Evolutionary conservation across 1,284 basidiomycete species (phyloP), one percentile per base, ranked within the genome.

Genomic region (Marasmius sp.): DNA sequence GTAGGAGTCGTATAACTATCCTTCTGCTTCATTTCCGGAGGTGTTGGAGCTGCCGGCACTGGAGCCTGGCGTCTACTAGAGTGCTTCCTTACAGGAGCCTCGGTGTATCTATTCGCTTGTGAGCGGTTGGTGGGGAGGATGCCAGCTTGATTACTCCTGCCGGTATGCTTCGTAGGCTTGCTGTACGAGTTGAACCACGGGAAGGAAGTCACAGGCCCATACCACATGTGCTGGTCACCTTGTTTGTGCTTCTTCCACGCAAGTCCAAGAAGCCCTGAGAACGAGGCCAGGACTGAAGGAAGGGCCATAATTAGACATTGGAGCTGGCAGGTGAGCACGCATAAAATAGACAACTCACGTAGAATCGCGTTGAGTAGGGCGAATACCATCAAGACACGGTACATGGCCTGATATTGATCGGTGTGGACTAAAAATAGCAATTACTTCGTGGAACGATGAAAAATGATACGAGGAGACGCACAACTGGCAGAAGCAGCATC

Each of bases 361-460:
- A 93, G 79, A 58, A 83, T 80, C 60, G 87, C 85, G 69, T 92
- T 93, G 72, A 93, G 85, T 61, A 93, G 75, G 12, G 91, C 85
- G 74, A 92, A 93, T 18, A 86, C 84, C 74, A 87, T 88, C 57
- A 92, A 77, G 33, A 92, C 91, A 43, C 86, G 84, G 71, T 92
- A 93, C 79, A 93, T 92, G 27, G 91, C 90, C 66, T 91, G 91
- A 71, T 88, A 93, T 65, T 82, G 71, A 79, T 89, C 77, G 76
- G 89, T 75, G 78, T 91, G 74, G 82, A 88, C 81, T 83, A 67
- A n/a, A 56, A 49, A 53, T 16, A 47, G 52, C 59, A 61, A 22
- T 59, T 67, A 63, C 67, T 63, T 51, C 33, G 60, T n/a, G 43
- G 33, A 58, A 49, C 33, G 45, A 33, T 41, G n/a, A 39, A 54